These are phyloP conservation scores for Hamamelis virginiana DNA, from an alignment of 164 flowering plant genomes.

Conservation along the genomic window DNA sequence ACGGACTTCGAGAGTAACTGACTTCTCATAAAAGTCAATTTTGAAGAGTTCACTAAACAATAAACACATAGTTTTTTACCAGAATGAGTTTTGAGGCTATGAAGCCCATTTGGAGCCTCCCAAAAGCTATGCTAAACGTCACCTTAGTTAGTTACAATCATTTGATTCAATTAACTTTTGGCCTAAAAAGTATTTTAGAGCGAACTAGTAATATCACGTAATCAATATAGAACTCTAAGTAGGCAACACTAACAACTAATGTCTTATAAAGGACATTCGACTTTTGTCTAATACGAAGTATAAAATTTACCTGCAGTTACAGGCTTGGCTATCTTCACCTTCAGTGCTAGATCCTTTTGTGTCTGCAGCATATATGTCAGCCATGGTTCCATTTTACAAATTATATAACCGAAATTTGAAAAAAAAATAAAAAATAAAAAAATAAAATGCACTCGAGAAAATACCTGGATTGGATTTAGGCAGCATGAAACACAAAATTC, in stretches of 20 bases:
- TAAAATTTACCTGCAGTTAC: constrained; percentile 63
- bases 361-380: constrained; percentile 46
- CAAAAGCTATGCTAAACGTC: too few species aligned
- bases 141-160: too few species aligned
- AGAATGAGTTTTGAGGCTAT: too few species aligned
- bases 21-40: too few species aligned
- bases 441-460: constrained; percentile 1
- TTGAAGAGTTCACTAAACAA: too few species aligned
- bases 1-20: too few species aligned
- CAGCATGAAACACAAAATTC: constrained; percentile 98
- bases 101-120: too few species aligned
- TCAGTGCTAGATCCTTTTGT: constrained; percentile 49
- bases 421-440: background rate
- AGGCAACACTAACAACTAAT: background rate
- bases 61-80: too few species aligned
- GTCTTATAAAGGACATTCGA: background rate
- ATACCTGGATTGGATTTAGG: constrained; percentile 66
- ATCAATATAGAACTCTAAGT: background rate
- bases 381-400: background rate
- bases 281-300: background rate
- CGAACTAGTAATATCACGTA: background rate
- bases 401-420: background rate
- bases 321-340: constrained; percentile 80
- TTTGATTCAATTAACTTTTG: background rate
- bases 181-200: background rate